Base-by-base conservation (phyloP, 352 stramenopile species). In the Globisporangium ultimum region DNA sequence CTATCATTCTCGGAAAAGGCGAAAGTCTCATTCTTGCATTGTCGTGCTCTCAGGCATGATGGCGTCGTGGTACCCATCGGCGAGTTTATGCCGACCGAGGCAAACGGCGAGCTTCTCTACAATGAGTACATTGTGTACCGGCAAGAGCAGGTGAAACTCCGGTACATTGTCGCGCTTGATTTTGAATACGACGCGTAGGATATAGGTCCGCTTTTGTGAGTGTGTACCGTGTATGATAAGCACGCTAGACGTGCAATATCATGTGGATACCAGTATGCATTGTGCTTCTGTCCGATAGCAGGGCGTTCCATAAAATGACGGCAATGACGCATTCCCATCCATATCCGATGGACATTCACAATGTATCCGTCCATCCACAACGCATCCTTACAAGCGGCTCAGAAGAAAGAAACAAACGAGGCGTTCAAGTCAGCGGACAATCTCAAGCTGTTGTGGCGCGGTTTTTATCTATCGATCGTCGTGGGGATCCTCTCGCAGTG, bases 401-500 rank as follows among this genome's bases (percentile, higher is more conserved):
- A 32, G 24, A n/a, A 32, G 24, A 5, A 32, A 32, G 28, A 36
- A 36, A 36, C 28, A 36, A 36, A 36, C 7, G 7, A 36, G 28
- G 9, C 28, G 28, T 6, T 10, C 28, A 36, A 36, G 28, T 36
- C 28, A 10, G 28, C 5, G 24, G 24, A 32, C 24, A 32, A 32
- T 5, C 24, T 6, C 24, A 32, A 32, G 5, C 24, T 96, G 45
- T 47, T 96, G 38, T 96, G 87, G 87, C 87, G 95, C 49, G 87
- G 87, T 42, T 92, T 80, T 4, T 76, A 68, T 14, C 75, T 78
- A 18, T 82, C 80, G 5, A 96, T 94, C 41, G 42, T 93, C 21
- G 87, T 91, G 74, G 84, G 87, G 1, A 93, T 96, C 60, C 53
- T 96, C 9, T 84, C 76, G 0, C 81, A 92, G 32, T 85, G 87